A percentile compares a stretch with the other conserved stretches of the same genome.
These are phyloP conservation scores for Leucosporidium scottii DNA, from an alignment of 768 basidiomycete species.

Conservation along the genomic window DNA sequence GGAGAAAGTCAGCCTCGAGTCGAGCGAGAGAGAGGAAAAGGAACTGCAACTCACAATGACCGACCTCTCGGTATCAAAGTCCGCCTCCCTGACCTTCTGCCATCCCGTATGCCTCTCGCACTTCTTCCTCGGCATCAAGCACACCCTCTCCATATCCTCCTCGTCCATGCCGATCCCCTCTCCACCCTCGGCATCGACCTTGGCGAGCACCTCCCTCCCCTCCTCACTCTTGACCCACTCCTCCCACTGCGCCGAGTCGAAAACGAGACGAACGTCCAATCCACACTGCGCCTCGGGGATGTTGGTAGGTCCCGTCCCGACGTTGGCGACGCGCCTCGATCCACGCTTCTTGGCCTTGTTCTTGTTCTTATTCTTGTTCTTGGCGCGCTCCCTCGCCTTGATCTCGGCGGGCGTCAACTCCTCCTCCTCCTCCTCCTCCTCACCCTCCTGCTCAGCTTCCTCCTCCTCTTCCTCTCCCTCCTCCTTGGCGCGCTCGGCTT, in stretches of 20 bases:
- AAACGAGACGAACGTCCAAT: slow-evolving; percentile 78
- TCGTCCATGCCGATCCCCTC: neutral
- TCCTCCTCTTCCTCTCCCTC: slow-evolving; percentile 42
- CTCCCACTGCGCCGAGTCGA: slow-evolving; percentile 63
- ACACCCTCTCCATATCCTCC: slow-evolving; percentile 34
- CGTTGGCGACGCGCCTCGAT: neutral
- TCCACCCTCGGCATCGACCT: slow-evolving; percentile 51
- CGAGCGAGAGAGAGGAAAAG: neutral
- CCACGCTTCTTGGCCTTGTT: slow-evolving; percentile 3
- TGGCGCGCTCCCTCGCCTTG: too few species aligned
- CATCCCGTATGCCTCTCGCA: slow-evolving; percentile 37
- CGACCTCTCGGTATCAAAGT: slow-evolving; percentile 32
- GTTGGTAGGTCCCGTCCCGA: slow-evolving; percentile 53
- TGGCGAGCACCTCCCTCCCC: slow-evolving; percentile 57
- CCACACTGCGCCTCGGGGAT: slow-evolving; percentile 55
- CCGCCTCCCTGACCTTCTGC: slow-evolving; percentile 37
- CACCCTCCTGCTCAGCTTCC: slow-evolving; percentile 52
- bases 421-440: too few species aligned
- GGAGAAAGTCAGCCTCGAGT: neutral
- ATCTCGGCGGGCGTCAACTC: too few species aligned
- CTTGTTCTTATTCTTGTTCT: slow-evolving; percentile 7
- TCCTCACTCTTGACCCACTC: slow-evolving; percentile 50
- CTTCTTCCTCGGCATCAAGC: slow-evolving; percentile 29
- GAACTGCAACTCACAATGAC: slow-evolving; percentile 16
- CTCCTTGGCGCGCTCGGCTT: slow-evolving; percentile 42